Evolutionary conservation across 2,329 filamentous ascomycete genomes (phyloP).

Genomic region (Metarhizium guizhouense): DNA sequence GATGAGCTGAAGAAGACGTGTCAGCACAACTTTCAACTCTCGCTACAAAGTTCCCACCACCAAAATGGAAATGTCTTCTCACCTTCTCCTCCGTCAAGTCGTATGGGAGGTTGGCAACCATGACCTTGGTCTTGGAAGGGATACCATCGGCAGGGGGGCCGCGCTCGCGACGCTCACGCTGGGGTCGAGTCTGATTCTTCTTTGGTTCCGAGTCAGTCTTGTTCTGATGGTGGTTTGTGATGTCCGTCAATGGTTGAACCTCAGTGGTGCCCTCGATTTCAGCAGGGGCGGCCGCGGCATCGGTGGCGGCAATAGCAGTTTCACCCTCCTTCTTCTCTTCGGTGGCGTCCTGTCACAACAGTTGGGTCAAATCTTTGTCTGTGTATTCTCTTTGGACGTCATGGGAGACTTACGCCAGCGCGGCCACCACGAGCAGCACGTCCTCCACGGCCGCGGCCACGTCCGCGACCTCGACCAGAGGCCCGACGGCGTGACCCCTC

Average conservation of each 20-base stretch:
- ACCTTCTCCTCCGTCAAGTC: conserved; percentile 97
- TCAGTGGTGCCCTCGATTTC: conserved; percentile 41
- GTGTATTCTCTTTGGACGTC: conserved; percentile 8
- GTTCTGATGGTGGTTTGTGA: conserved; percentile 46
- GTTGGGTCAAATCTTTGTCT: conserved; percentile 16
- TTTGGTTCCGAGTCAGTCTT: conserved; percentile 52
- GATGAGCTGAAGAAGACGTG: conserved; percentile 61
- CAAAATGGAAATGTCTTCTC: conserved; percentile 18
- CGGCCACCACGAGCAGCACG: conserved; percentile 52
- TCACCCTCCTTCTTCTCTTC: conserved; percentile 41
- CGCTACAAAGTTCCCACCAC: conserved; percentile 6
- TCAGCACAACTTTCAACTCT: neutral
- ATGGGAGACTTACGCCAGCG: conserved; percentile 19
- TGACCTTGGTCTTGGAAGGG: conserved; percentile 99
- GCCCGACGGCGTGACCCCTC: conserved; percentile 56
- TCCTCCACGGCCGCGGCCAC: conserved; percentile 60
- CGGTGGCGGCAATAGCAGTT: conserved; percentile 28
- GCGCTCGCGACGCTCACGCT: conserved; percentile 65
- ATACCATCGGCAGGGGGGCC: conserved; percentile 95
- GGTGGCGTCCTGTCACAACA: conserved; percentile 18
- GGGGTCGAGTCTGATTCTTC: conserved; percentile 44
- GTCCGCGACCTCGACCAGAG: conserved; percentile 58
- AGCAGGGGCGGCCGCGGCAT: conserved; percentile 35
- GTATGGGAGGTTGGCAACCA: conserved; percentile 98
- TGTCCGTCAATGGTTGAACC: conserved; percentile 51